These are phyloP conservation scores for Jamesozyma lodderae DNA, from an alignment of 805 yeast genomes.

Conservation along the genomic window DNA sequence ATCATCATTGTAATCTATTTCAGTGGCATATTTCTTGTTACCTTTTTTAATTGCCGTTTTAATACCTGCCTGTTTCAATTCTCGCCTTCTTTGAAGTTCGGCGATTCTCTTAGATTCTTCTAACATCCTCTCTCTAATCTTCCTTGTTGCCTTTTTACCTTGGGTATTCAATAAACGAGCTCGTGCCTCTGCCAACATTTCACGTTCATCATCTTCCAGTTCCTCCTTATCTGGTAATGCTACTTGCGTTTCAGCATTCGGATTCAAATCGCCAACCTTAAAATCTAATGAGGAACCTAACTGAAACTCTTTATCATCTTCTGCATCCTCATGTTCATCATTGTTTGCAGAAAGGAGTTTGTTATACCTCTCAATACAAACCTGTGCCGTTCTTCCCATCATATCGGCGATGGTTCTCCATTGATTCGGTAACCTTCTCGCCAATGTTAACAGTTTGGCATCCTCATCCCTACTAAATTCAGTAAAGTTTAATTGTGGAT, in stretches of 20 bases:
- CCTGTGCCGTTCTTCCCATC: constrained; percentile 77
- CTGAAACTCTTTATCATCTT: constrained; percentile 19
- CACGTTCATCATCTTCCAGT: constrained; percentile 79
- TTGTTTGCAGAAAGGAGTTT: constrained; percentile 36
- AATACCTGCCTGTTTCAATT: constrained; percentile 71
- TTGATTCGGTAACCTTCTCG: constrained; percentile 74
- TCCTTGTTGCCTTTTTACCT: constrained; percentile 90
- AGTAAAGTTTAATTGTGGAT: constrained; percentile 54
- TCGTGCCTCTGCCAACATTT: constrained; percentile 90
- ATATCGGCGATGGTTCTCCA: constrained; percentile 87
- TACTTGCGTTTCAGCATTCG: constrained; percentile 66
- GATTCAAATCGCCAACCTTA: constrained; percentile 50
- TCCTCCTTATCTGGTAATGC: constrained; percentile 76
- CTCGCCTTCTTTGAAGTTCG: constrained; percentile 68
- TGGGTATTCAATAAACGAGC: constrained; percentile 87
- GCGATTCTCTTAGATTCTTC: constrained; percentile 74
- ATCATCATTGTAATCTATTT: constrained; percentile 76
- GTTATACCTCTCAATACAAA: constrained; percentile 80
- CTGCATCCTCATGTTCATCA: constrained; percentile 12
- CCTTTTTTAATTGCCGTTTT: constrained; percentile 40
- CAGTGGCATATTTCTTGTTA: constrained; percentile 45
- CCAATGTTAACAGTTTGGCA: constrained; percentile 54
- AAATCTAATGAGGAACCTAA: constrained; percentile 31
- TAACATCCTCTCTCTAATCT: constrained; percentile 73
- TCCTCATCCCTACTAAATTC: constrained; percentile 78